Evolutionary conservation across 495 filamentous ascomycete genomes (phyloP), one percentile per base, ranked within the genome.

Genomic region (Neurospora sp.): DNA sequence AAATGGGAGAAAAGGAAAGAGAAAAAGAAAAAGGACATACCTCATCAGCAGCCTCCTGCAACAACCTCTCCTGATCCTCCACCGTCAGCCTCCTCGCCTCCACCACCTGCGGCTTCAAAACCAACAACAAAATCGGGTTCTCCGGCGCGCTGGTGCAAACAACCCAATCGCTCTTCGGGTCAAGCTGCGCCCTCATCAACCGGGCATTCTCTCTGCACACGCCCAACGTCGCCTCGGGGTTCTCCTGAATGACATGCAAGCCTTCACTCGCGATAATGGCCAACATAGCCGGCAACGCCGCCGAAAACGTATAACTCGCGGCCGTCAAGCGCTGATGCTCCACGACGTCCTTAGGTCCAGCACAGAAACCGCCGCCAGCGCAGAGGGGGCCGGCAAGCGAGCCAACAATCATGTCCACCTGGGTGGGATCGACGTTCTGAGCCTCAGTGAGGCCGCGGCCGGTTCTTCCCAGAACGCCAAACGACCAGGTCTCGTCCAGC

Each of bases 401-500:
- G 41, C 96, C 96, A 74, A 98, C 87, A 70, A 98, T 94, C 93
- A 98, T 97, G 81, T 99, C 96, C 69, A 98, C 90, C 71, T 93
- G 90, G 0, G 88, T 87, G 0, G 94, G 90, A 82, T 98, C 96
- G 18, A 98, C 94, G 77, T 98, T 97, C 76, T 97, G 95, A 35
- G 94, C 92, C 80, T 99, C 96, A 2, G 96, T 98, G 37, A 98
- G 84, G 71, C 96, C 96, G 44, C 94, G 89, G 39, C 96, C 96
- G 44, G 92, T 97, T 69, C 93, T 87, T 31, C 96, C 96, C 23
- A 99, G 88, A 27, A 97, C 92, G 71, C 94, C 96, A 80, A 97
- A 99, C 4, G 94, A 97, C 89, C 93, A 96, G 6, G 94, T 97
- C 84, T 99, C 96, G 81, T 99, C 96, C 23, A 99, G 90, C 73